Evolutionary conservation across 805 yeast genomes (phyloP).

Genomic region (Candida arabinofermentans): DNA sequence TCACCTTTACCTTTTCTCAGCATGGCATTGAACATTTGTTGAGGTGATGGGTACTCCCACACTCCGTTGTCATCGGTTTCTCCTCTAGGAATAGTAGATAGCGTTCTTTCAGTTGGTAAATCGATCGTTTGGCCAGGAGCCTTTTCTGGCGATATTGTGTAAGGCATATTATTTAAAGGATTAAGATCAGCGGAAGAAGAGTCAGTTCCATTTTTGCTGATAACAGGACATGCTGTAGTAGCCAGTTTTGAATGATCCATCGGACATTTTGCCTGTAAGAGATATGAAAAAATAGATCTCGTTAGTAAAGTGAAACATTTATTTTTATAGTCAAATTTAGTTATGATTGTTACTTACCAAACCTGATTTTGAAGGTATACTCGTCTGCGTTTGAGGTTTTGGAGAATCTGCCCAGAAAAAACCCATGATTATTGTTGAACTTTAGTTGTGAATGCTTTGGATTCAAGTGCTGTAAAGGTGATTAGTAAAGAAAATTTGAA

Average conservation of each 20-base stretch:
- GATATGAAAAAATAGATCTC: no score
- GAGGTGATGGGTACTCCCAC: slow-evolving; percentile 99
- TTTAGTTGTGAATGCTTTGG: background rate
- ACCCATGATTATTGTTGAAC: slow-evolving; percentile 53
- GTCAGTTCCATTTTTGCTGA: slow-evolving; percentile 25
- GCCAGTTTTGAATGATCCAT: slow-evolving; percentile 21
- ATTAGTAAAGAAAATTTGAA: no score
- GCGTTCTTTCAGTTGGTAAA: slow-evolving; percentile 78
- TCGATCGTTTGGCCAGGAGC: slow-evolving; percentile 78
- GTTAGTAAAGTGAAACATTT: no score
- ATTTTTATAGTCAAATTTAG: no score
- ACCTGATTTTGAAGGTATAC: background rate
- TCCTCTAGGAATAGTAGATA: slow-evolving; percentile 87
- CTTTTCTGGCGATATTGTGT: slow-evolving; percentile 54
- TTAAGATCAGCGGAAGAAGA: slow-evolving; percentile 42
- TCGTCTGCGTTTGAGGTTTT: background rate
- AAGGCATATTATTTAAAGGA: slow-evolving; percentile 89
- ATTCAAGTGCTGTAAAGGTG: no score
- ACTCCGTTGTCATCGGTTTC: slow-evolving; percentile 57
- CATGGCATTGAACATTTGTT: slow-evolving; percentile 99
- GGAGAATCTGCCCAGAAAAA: slow-evolving; percentile 77
- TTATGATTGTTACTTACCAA: slow-evolving; percentile 7
- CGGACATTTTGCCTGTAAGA: slow-evolving; percentile 23
- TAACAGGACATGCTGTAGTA: slow-evolving; percentile 31
- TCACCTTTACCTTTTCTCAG: slow-evolving; percentile 88